Conservation (phyloP, 2,329 filamentous ascomycete species). For the Diatrype stigma region DNA sequence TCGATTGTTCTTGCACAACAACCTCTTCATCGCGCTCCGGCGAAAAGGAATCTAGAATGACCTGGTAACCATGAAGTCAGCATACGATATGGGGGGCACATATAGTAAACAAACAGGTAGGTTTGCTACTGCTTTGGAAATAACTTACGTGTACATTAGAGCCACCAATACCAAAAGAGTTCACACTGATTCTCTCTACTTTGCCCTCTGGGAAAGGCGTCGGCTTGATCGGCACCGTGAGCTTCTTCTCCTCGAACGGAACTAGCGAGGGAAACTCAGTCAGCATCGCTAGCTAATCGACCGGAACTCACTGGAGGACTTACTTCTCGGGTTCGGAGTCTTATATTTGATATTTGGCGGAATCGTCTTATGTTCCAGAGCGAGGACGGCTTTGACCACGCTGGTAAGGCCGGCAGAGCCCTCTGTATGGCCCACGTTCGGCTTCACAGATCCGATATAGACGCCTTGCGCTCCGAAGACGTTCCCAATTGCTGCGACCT, state of each 20-base stretch:
- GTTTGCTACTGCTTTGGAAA: constrained; percentile 8
- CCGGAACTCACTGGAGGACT: neutral
- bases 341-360: constrained; percentile 22
- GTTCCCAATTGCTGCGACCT: constrained; percentile 25
- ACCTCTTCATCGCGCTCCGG: neutral
- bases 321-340: constrained; percentile 18
- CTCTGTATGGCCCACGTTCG: constrained; percentile 24
- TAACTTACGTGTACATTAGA: constrained; percentile 19
- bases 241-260: constrained; percentile 13
- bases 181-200: constrained; percentile 23
- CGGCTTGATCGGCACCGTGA: constrained; percentile 15
- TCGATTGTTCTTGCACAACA: neutral
- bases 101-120: constrained; percentile 8
- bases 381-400: constrained; percentile 26
- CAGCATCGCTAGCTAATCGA: neutral
- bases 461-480: constrained; percentile 17
- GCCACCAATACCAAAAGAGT: constrained; percentile 32
- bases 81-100: neutral
- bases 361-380: constrained; percentile 23
- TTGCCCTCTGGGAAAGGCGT: constrained; percentile 15
- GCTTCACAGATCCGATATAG: constrained; percentile 19
- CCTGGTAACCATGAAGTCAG: constrained; percentile 8
- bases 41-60: constrained; percentile 17
- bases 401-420: constrained; percentile 22
- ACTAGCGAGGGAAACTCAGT: constrained; percentile 6